phyloP scores from a whole-genome alignment of 1,284 basidiomycete species.

The Rhodotorula mucilaginosa region DNA sequence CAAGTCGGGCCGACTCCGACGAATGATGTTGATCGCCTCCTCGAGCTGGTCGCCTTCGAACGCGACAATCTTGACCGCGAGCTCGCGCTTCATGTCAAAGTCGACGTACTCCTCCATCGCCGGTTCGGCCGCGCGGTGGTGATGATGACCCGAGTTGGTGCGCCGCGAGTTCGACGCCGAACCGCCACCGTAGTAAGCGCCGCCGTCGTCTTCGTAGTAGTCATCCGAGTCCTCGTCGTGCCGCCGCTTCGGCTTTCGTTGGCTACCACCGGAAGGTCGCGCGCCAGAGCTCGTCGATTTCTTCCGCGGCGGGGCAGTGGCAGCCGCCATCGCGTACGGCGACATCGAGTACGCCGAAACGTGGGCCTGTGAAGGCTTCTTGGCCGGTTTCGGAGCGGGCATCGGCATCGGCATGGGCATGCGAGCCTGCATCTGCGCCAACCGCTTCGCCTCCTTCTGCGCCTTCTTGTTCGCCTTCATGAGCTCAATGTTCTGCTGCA shows the following conservation, averaged over 20 bases:
- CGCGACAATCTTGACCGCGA: slow-evolving; percentile 77
- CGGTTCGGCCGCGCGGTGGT: slow-evolving; percentile 26
- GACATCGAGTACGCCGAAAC: slow-evolving; percentile 17
- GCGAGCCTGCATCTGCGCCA: slow-evolving; percentile 15
- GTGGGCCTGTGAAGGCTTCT: slow-evolving; percentile 20
- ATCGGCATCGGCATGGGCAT: slow-evolving; percentile 22
- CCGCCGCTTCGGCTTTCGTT: slow-evolving; percentile 27
- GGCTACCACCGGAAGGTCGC: slow-evolving; percentile 36
- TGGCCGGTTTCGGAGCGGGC: slow-evolving; percentile 2
- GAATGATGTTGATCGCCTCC: slow-evolving; percentile 66
- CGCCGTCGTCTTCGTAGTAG: slow-evolving; percentile 51
- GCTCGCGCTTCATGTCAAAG: slow-evolving; percentile 92
- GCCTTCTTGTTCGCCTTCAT: slow-evolving; percentile 38
- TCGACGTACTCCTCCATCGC: slow-evolving; percentile 63
- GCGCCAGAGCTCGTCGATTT: slow-evolving; percentile 13
- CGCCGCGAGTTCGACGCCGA: slow-evolving; percentile 24
- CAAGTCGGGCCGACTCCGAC: slow-evolving; percentile 69
- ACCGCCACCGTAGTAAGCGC: slow-evolving; percentile 45
- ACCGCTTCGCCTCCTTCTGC: slow-evolving; percentile 32
- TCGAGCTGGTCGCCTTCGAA: slow-evolving; percentile 50
- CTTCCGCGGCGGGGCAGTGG: slow-evolving; percentile 13
- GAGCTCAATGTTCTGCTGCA: slow-evolving; percentile 41
- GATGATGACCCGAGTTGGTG: background rate
- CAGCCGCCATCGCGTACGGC: slow-evolving; percentile 8
- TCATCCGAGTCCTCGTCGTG: slow-evolving; percentile 41